A percentile compares a stretch with the other conserved stretches of the same genome.
Evolutionary conservation across 306 rosid species (phyloP).

Genomic region (Lagenaria siceraria): DNA sequence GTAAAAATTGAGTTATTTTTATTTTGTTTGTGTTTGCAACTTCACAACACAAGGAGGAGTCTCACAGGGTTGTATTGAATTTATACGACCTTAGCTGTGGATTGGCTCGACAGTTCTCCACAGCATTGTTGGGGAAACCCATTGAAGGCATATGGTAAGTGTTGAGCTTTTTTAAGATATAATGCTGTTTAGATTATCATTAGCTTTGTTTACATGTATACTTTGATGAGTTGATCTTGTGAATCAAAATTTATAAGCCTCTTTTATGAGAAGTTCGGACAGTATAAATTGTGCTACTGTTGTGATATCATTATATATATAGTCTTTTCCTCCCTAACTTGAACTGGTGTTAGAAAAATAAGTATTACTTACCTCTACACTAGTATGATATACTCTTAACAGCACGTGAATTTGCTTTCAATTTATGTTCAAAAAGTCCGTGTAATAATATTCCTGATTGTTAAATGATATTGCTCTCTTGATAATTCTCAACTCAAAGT

Average conservation of each 20-base stretch:
- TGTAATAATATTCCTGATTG: neutral
- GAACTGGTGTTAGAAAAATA: neutral
- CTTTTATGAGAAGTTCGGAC: neutral
- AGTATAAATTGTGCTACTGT: neutral
- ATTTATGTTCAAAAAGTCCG: neutral
- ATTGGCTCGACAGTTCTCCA: constrained; percentile 61
- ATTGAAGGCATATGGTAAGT: constrained; percentile 83
- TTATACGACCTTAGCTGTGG: constrained; percentile 85
- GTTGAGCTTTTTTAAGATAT: neutral
- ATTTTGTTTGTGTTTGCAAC: neutral
- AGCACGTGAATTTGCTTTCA: neutral
- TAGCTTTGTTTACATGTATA: neutral
- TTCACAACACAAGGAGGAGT: constrained; percentile 46
- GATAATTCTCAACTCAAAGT: neutral
- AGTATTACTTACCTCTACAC: neutral
- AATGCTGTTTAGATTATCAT: neutral
- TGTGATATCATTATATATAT: neutral
- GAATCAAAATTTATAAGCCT: neutral
- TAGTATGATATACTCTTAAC: neutral
- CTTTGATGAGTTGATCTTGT: neutral
- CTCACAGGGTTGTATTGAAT: constrained; percentile 52
- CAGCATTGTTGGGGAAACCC: constrained; percentile 61
- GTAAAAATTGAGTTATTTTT: neutral
- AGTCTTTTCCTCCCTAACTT: neutral
- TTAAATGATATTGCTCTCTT: neutral